Conservation (phyloP, 2,329 filamentous ascomycete genomes). For the Pseudocercospora fijiensis region DNA sequence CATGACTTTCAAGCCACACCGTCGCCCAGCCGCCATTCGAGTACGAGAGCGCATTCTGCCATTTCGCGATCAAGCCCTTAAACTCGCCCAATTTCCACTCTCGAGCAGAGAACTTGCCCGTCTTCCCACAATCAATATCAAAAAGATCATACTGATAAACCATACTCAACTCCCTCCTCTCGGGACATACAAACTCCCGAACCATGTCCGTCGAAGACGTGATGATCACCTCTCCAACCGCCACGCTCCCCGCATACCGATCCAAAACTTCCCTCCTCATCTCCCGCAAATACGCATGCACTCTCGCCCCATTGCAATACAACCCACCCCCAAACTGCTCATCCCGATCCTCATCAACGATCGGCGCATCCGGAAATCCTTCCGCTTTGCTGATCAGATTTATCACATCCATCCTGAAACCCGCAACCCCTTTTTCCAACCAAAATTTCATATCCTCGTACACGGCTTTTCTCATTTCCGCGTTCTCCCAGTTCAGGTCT, state of each 20-base stretch:
- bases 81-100: slow-evolving; percentile 47
- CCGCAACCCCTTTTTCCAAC: slow-evolving; percentile 44
- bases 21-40: slow-evolving; percentile 63
- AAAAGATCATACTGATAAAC: slow-evolving; percentile 68
- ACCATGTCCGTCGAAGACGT: slow-evolving; percentile 50
- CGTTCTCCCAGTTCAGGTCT: slow-evolving; percentile 51
- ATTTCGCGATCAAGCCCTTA: slow-evolving; percentile 56
- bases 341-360: slow-evolving; percentile 38
- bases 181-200: slow-evolving; percentile 52
- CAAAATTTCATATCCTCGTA: slow-evolving; percentile 51
- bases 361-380: slow-evolving; percentile 43
- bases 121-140: slow-evolving; percentile 49
- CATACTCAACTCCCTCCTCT: slow-evolving; percentile 63
- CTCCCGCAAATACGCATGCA: slow-evolving; percentile 22
- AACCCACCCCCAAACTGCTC: slow-evolving; percentile 22
- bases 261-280: slow-evolving; percentile 43
- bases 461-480: slow-evolving; percentile 45
- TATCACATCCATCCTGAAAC: slow-evolving; percentile 52
- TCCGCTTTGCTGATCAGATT: slow-evolving; percentile 50
- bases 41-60: slow-evolving; percentile 59
- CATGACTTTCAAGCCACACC: slow-evolving; percentile 65
- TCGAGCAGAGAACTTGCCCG: slow-evolving; percentile 49
- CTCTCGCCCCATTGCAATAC: slow-evolving; percentile 24
- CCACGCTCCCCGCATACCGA: slow-evolving; percentile 44
- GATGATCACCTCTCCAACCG: slow-evolving; percentile 52